Percentiles rank a stretch among this genome's conserved stretches.
Evolutionary conservation across 768 basidiomycete genomes (phyloP).

Genomic region (Kwoniella sp.): DNA sequence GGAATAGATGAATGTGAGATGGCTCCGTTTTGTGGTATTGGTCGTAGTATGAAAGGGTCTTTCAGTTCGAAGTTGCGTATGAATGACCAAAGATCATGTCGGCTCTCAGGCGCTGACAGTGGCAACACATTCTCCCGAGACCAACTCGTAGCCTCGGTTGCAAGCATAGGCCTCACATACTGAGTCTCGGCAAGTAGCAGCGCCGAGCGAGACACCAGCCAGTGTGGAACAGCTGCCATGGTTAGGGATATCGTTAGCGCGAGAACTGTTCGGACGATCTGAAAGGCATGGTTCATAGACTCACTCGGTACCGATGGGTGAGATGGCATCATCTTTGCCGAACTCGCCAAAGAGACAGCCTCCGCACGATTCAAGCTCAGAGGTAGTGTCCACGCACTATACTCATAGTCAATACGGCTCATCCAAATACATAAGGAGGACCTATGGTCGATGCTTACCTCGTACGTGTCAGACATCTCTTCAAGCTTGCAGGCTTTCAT

Average conservation of each 20-base stretch:
- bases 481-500: constrained; percentile 13
- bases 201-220: constrained; percentile 21
- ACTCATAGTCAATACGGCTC: too few relatives aligned
- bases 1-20: too few relatives aligned
- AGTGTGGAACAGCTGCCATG: constrained; percentile 21
- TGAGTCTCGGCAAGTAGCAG: constrained; percentile 19
- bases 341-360: constrained; percentile 19
- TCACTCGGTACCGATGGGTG: constrained; percentile 18
- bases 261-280: neutral
- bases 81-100: neutral
- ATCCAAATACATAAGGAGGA: too few relatives aligned
- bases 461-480: constrained; percentile 5
- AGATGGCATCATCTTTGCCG: neutral
- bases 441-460: constrained; percentile 7
- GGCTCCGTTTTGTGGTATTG: too few relatives aligned
- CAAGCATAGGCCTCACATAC: constrained; percentile 26
- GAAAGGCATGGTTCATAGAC: neutral
- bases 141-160: constrained; percentile 24
- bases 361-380: constrained; percentile 24
- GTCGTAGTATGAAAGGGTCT: too few relatives aligned
- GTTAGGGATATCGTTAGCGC: neutral
- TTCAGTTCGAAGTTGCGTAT: too few relatives aligned
- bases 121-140: constrained; percentile 13
- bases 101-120: constrained; percentile 59
- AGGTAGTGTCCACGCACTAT: constrained; percentile 2